These are phyloP conservation scores for Akanthomyces muscarius DNA, from an alignment of 2,329 filamentous ascomycete species.

Conservation along the genomic window DNA sequence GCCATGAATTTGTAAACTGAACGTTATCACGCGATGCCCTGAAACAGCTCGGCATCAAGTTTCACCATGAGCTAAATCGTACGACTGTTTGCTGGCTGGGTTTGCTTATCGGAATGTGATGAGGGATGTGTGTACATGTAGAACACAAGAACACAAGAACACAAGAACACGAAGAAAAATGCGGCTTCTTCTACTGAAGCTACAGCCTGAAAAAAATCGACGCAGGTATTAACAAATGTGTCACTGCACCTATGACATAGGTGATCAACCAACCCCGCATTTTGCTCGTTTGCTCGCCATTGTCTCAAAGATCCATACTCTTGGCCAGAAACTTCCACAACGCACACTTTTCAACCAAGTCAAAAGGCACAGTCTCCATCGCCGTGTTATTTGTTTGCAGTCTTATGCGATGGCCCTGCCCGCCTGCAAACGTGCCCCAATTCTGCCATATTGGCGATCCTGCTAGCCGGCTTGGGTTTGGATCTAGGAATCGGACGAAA, in stretches of 20 bases:
- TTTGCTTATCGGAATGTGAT: too few species aligned
- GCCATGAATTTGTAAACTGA: background rate
- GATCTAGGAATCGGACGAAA: constrained; percentile 44
- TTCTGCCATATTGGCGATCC: constrained; percentile 39
- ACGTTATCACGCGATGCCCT: background rate
- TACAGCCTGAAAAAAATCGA: background rate
- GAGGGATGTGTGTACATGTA: too few species aligned
- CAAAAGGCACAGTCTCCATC: constrained; percentile 36
- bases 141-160: too few species aligned
- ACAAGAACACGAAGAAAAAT: background rate
- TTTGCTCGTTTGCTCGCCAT: background rate
- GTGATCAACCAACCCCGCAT: background rate
- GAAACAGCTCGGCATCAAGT: too few species aligned
- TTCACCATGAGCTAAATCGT: background rate
- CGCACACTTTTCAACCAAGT: constrained; percentile 33
- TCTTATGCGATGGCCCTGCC: constrained; percentile 29
- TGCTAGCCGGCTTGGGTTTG: constrained; percentile 34
- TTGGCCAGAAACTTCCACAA: constrained; percentile 38
- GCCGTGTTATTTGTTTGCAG: constrained; percentile 35
- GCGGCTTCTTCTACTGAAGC: background rate
- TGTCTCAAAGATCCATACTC: constrained; percentile 20
- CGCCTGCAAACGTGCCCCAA: constrained; percentile 29
- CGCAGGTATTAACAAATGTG: background rate
- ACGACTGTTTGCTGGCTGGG: background rate
- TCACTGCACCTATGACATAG: background rate